Conservation (phyloP, 2,329 filamentous ascomycete species). For the Talaromyces rugulosus region DNA sequence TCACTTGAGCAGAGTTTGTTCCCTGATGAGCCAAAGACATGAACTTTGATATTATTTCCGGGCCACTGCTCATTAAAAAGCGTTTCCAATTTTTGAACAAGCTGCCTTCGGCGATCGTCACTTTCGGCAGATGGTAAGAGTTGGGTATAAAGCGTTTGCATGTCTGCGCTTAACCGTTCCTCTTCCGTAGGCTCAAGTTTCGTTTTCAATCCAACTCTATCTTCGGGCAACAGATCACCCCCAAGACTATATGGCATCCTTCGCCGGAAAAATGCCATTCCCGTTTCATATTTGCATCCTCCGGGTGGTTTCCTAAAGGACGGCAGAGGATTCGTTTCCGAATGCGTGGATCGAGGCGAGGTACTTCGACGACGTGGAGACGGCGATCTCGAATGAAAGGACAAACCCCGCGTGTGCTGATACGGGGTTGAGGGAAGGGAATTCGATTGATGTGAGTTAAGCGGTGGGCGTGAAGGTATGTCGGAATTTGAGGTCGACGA, state of each 20-base stretch:
- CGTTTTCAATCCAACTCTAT: conserved; percentile 65
- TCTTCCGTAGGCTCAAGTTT: conserved; percentile 70
- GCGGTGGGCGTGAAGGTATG: conserved; percentile 43
- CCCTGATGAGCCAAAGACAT: conserved; percentile 96
- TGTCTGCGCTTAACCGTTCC: conserved; percentile 70
- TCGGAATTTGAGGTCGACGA: conserved; percentile 28
- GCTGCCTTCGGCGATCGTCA: conserved; percentile 66
- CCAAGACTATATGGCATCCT: conserved; percentile 90
- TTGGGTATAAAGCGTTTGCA: conserved; percentile 77
- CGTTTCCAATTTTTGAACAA: conserved; percentile 83
- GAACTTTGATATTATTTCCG: conserved; percentile 80
- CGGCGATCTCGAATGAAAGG: conserved; percentile 72
- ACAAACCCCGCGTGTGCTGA: conserved; percentile 79
- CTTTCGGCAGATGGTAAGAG: conserved; percentile 79
- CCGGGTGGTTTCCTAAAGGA: conserved; percentile 63
- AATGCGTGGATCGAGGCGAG: conserved; percentile 85
- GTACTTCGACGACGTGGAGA: conserved; percentile 75
- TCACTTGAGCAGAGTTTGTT: conserved; percentile 93
- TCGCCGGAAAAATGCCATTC: conserved; percentile 72
- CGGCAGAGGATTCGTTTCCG: conserved; percentile 75
- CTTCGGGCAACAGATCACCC: conserved; percentile 69
- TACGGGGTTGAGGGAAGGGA: conserved; percentile 93
- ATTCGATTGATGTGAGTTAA: conserved; percentile 67
- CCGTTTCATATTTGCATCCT: conserved; percentile 85
- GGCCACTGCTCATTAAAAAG: conserved; percentile 91